Evolutionary conservation across 2,329 filamentous ascomycete genomes (phyloP).

Genomic region (Cercospora sesami): DNA sequence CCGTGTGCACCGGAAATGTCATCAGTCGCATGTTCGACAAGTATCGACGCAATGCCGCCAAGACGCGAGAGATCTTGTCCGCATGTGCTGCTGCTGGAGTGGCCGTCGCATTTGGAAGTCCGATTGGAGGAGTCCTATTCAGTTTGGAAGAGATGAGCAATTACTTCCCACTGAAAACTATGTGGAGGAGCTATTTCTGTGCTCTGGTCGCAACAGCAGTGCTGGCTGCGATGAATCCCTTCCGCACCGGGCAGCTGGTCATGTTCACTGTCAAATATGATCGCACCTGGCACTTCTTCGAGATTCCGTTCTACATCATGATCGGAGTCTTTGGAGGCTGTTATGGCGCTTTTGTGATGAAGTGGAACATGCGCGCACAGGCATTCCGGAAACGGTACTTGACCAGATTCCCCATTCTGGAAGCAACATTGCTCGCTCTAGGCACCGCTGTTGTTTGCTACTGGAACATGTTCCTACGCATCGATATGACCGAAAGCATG

Average conservation of each 20-base stretch:
- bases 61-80: constrained; percentile 91
- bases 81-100: constrained; percentile 94
- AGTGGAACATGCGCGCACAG: constrained; percentile 90
- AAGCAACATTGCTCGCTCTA: constrained; percentile 79
- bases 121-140: constrained; percentile 94
- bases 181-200: constrained; percentile 98
- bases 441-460: constrained; percentile 92
- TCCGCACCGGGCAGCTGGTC: constrained; percentile 93
- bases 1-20: constrained; percentile 95
- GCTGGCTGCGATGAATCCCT: constrained; percentile 93
- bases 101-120: constrained; percentile 93
- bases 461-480: constrained; percentile 89
- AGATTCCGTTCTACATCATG: constrained; percentile 86
- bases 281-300: constrained; percentile 96
- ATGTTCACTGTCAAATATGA: constrained; percentile 99
- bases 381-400: constrained; percentile 94
- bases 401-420: constrained; percentile 76
- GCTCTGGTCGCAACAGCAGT: constrained; percentile 92
- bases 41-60: constrained; percentile 86
- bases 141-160: constrained; percentile 97
- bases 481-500: constrained; percentile 99
- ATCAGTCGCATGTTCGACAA: constrained; percentile 91
- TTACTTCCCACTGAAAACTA: constrained; percentile 92
- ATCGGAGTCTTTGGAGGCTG: constrained; percentile 91
- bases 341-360: constrained; percentile 95